A percentile compares a stretch with the other conserved stretches of the same genome.
These are phyloP conservation scores for Casuarina cunninghamiana DNA, from an alignment of 306 rosid species.

Conservation along the genomic window DNA sequence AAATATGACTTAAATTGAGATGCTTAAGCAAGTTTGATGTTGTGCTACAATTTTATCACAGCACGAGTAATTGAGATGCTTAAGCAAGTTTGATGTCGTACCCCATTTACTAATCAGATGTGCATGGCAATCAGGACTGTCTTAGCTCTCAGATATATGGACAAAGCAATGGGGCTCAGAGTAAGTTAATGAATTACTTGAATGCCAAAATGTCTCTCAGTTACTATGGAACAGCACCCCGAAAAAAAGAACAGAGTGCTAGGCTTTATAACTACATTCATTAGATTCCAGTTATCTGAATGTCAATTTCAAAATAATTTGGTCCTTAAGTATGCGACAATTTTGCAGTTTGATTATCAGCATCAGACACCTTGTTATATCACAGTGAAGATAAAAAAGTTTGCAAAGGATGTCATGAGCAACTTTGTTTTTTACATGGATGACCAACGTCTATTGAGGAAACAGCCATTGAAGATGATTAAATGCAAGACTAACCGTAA, in stretches of 20 bases:
- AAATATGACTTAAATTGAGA: neutral
- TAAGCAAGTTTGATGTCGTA: neutral
- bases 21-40: neutral
- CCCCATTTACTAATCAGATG: neutral
- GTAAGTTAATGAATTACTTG: neutral
- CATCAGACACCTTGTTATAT: neutral
- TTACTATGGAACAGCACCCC: neutral
- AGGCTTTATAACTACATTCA: conserved; percentile 16
- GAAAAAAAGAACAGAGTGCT: neutral
- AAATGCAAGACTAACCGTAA: conserved; percentile 56
- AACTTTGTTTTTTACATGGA: conserved; percentile 27
- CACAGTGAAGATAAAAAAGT: neutral
- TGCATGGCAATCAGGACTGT: neutral
- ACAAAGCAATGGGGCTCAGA: neutral
- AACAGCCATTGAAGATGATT: conserved; percentile 19
- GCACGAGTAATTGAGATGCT: neutral
- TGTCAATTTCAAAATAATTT: neutral
- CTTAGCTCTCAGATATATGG: neutral
- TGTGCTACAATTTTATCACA: neutral
- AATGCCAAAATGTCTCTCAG: neutral
- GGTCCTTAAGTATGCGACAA: neutral
- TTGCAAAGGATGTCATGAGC: neutral
- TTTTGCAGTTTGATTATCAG: neutral
- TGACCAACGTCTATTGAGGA: neutral
- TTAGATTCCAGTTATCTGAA: conserved; percentile 21